Base-by-base conservation (phyloP, 1,284 basidiomycete species). In the Kwoniella shivajii region DNA sequence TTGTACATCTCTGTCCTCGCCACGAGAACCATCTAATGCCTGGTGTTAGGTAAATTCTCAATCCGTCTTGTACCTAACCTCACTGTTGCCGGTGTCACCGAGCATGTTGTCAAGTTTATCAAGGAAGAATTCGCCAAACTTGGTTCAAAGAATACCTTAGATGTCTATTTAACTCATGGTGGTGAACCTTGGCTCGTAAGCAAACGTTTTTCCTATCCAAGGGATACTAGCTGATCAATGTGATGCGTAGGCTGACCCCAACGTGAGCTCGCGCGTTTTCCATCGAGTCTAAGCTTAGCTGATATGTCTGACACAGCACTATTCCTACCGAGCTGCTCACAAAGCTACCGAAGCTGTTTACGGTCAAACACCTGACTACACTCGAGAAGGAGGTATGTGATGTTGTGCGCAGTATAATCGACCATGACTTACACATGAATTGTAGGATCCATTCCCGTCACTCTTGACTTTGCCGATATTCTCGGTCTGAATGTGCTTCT, bases 241-340 rank as follows among this genome's bases (percentile, higher is more conserved):
- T n/a, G 37, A 10, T 39, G 14, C 18, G 10, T 56, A 71, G 72
- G 43, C 72, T 30, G 72, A 73, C 61, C 67, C 71, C 30, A 73
- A 73, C 66, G 67, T 67, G 16, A 56, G 58, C 36, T 45, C 24
- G 6, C 36, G n/a, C n/a, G n/a, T n/a, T n/a, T n/a, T n/a, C n/a
- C n/a, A n/a, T n/a, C n/a, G n/a, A n/a, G n/a, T n/a, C n/a, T n/a
- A n/a, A n/a, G n/a, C n/a, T n/a, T 22, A 36, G 18, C 1, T 26
- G 18, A 37, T 51, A 22, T 42, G 27, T 5, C 24, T 27, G 4
- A 9, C 29, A 22, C 49, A 75, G 73, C 94, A 99, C 81, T 97
- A 92, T 91, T 97, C 92, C 79, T 99, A 88, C 80, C 85, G 88
- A 69, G 95, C 96, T 2, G 95, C 93, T 1, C 88, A 85, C 74